Evolutionary conservation across 768 basidiomycete species (phyloP), one percentile per base, ranked within the genome.

Genomic region (Podaxis sp.): DNA sequence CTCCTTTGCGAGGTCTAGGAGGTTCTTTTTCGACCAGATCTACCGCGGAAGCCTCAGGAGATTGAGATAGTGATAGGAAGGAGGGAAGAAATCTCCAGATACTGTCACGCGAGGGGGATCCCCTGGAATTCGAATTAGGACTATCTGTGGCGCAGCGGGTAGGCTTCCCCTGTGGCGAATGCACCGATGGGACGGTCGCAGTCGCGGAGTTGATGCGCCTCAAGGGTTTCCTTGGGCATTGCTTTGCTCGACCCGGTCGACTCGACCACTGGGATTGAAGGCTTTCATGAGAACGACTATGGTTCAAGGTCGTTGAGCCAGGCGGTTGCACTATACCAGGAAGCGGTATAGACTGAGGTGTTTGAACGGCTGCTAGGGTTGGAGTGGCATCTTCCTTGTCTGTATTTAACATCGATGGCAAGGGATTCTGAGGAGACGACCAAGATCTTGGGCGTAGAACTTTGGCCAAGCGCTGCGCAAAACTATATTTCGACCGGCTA

Each of bases 1-100:
- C 90, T 2, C 93, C 93, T 64, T 77, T 84, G 37, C 75, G 68
- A 46, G 78, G 82, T 2, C 67, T 67, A 14, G 75, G 64, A 7
- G 64, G 62, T 9, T 62, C 55, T 2, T 63, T 47, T 55, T 61
- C 14, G 63, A 47, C 35, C 23, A 55, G 32, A 25, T 53, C 50
- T 51, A 57, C 56, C 52, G 68, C 70, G 59, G 66, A 71, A 36
- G 55, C 69, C 59, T 64, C 58, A 25, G 55, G 52, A 46, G 63
- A 62, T 46, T 71, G 68, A 35, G 67, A 74, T 63, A 62, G 72
- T 63, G 79, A 72, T 66, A 80, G 68, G 66, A 87, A 76, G 25
- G 77, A 76, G 0, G 82, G 81, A 4, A 84, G 68, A 63, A 85
- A 82, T 38, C 81, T 76, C 83, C 62, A 60, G 48, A 61, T 18